Percentiles rank a stretch among this genome's conserved stretches.
phyloP scores from a whole-genome alignment of 2,329 filamentous ascomycete species.

The Cladosporium sp. region DNA sequence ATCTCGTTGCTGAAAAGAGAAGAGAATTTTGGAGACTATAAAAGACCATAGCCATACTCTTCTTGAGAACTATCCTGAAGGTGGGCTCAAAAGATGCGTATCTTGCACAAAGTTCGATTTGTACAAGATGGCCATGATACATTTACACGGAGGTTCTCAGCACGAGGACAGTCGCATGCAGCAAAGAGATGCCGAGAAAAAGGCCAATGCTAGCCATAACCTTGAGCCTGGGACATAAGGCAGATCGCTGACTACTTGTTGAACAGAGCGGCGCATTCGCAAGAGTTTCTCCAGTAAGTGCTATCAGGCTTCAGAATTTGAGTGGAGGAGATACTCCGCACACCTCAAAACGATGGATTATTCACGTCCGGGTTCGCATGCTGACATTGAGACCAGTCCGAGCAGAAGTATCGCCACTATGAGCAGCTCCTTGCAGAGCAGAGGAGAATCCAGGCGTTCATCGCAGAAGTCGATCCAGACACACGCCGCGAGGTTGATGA shows the following conservation, averaged over 20 bases:
- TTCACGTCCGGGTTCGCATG: not conserved
- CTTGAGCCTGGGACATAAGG: not conserved
- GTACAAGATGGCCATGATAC: not conserved
- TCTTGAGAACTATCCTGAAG: not conserved
- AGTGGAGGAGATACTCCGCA: not conserved
- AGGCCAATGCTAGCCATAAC: not conserved
- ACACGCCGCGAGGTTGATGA: constrained; percentile 81
- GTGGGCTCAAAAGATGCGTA: not conserved
- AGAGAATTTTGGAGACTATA: not conserved
- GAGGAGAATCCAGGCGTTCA: constrained; percentile 85
- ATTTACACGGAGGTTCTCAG: not conserved
- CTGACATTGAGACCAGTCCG: constrained; percentile 62
- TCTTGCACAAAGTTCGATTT: not conserved
- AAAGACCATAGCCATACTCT: not conserved
- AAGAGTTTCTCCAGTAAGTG: constrained; percentile 17
- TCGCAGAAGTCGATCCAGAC: constrained; percentile 84
- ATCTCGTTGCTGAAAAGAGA: not conserved
- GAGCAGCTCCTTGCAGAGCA: constrained; percentile 88
- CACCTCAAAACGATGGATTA: not conserved
- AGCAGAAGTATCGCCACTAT: constrained; percentile 91
- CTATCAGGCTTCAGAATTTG: not conserved
- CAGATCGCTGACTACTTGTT: not conserved
- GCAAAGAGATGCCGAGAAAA: not conserved
- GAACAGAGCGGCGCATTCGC: constrained; percentile 9
- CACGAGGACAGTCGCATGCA: not conserved